Evolutionary conservation across 371 early-diverging fungal genomes (phyloP), one percentile per base, ranked within the genome.

Genomic region (Blakeslea trispora): DNA sequence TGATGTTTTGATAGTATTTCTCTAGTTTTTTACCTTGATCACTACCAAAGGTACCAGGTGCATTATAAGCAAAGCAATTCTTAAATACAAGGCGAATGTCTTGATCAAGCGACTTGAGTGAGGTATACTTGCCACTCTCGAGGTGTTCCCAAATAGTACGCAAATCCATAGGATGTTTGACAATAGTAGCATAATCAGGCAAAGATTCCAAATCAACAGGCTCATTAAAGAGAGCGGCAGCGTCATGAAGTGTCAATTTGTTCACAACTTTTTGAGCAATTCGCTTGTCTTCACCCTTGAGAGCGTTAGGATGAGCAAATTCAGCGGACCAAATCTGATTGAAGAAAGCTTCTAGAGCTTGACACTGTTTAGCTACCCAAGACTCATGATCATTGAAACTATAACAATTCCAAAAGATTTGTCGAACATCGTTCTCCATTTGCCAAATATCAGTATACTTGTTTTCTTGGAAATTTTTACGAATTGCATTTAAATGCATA

Each of bases 91-190:
- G 65, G 13, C 76, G 65, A 14, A 90, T 73, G 59, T 90, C 90
- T 3, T 71, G 74, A 34, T 81, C 80, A 39, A 88, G 74, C 11
- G 72, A 74, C 18, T 70, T 68, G 42, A 81, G 48, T 1, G 48
- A 58, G 0, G 71, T 50, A 55, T 91, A 90, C 50, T 66, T 61
- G 13, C 77, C 75, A 10, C 61, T 55, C 18, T 92, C 94, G 0
- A 99, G 62, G 52, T 88, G 91, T 48, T 82, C 81, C 59, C 81
- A 83, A 43, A 99, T 89, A 0, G 99, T 99, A 19, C 87, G 81
- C 22, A 98, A 58, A 67, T 99, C 99, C 97, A 99, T 99, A 8
- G 99, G 99, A 34, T 85, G 61, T 56, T 90, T 94, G 62, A 99
- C 84, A 32, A 95, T 79, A 0, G 81, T 74, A 9, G 73, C 74